Base-by-base conservation (phyloP, 768 basidiomycete genomes). In the Pulveroboletus sp. region DNA sequence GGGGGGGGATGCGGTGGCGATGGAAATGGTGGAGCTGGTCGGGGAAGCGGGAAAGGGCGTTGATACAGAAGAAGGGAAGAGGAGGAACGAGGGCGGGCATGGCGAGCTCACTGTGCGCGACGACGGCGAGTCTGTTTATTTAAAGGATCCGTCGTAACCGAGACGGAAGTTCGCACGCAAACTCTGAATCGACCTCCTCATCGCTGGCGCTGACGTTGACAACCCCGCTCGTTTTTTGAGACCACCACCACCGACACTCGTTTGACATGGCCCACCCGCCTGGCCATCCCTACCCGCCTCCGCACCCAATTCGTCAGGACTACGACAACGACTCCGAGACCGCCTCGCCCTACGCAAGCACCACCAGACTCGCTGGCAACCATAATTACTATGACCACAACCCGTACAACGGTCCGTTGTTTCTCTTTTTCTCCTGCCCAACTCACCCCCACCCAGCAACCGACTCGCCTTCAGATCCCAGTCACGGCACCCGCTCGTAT, bases 311-410 rank as follows among this genome's bases (percentile, higher is more conserved):
- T 18, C 58, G 69, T 44, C 70, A 69, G 40, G 67, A 70, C 50
- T 73, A 75, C 57, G 73, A 73, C 57, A 71, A 60, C 50, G 79
- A 82, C 58, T 77, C 76, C 5, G 79, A 80, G 54, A 59, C 69
- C 46, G 67, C 73, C 37, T 81, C 82, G 61, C 80, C 76, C 51
- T 82, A 81, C 65, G 74, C 74, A n/a, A 80, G 79, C 61, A 77
- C 78, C 0, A 76, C 81, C 36, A 73, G 79, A 57, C 74, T 83
- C 46, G 78, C 79, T 31, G 71, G 71, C 50, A 74, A 71, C 41
- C 57, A 63, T 33, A 70, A 73, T 46, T 69, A 59, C 52, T 67
- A 58, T 44, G 68, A 71, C 49, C 53, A 59, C 51, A 56, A 45
- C 43, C 47, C 50, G 2, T 65, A 65, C 54, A 54, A 53, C 54